Conservation (phyloP, 2,329 filamentous ascomycete genomes). For the Volutella citrinella region DNA sequence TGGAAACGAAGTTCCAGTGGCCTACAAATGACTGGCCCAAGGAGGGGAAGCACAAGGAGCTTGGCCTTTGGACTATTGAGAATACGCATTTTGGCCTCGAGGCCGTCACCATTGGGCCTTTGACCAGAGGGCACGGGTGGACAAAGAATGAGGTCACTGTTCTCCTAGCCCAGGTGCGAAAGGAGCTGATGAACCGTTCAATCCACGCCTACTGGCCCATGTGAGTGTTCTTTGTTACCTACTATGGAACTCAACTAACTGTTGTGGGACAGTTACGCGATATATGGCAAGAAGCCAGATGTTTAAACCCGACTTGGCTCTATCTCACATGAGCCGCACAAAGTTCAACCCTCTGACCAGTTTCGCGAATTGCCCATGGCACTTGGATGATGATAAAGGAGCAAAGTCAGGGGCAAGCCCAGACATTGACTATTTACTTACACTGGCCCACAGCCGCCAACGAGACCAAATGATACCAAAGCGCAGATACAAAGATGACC, state of each 20-base stretch:
- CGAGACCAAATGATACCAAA: too few species aligned
- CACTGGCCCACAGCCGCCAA: too few species aligned
- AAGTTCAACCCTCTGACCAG: too few species aligned
- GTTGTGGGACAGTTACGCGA: not conserved
- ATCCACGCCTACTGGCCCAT: slow-evolving; percentile 17
- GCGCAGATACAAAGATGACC: too few species aligned
- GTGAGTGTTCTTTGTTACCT: not conserved
- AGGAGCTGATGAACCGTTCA: slow-evolving; percentile 27
- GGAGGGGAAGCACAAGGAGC: slow-evolving; percentile 42
- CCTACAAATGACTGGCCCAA: slow-evolving; percentile 37
- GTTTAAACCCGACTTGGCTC: too few species aligned
- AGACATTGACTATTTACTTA: too few species aligned
- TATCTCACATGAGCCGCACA: too few species aligned
- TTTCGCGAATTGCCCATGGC: too few species aligned
- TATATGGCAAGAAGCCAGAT: not conserved
- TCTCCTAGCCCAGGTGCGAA: slow-evolving; percentile 31
- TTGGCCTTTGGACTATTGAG: slow-evolving; percentile 34
- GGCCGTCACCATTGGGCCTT: slow-evolving; percentile 31
- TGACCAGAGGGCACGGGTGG: slow-evolving; percentile 34
- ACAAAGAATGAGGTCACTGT: slow-evolving; percentile 30
- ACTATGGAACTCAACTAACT: not conserved
- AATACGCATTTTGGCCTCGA: slow-evolving; percentile 30
- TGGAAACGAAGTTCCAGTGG: slow-evolving; percentile 7
- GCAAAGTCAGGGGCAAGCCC: too few species aligned
- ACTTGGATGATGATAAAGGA: too few species aligned